A percentile compares a stretch with the other conserved stretches of the same genome.
phyloP scores from a whole-genome alignment of 2,329 filamentous ascomycete species.

The Aciculosporium take region DNA sequence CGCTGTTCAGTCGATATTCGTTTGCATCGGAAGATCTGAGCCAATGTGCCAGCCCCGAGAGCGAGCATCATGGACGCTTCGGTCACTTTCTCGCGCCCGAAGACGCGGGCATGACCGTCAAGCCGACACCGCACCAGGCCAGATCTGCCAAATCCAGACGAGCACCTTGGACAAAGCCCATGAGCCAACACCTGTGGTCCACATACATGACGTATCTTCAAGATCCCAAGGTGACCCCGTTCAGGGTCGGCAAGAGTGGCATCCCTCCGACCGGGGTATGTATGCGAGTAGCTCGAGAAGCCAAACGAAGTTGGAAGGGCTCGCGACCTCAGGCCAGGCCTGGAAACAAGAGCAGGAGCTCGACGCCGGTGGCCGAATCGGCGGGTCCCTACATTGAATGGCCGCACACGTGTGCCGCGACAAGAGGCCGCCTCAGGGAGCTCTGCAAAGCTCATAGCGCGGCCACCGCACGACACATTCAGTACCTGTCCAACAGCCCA shows the following conservation, averaged over 20 bases:
- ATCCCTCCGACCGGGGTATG: constrained; percentile 53
- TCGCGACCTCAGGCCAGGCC: constrained; percentile 27
- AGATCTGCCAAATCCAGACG: constrained; percentile 26
- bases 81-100: constrained; percentile 14
- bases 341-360: constrained; percentile 34
- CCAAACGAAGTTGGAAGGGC: constrained; percentile 53
- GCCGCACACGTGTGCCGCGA: constrained; percentile 50
- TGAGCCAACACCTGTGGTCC: constrained; percentile 52
- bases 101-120: constrained; percentile 20
- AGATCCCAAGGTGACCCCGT: constrained; percentile 53
- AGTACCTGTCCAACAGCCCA: constrained; percentile 37
- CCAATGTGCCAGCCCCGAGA: constrained; percentile 37
- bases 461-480: constrained; percentile 27
- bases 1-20: constrained; percentile 42
- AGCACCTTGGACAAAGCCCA: constrained; percentile 48
- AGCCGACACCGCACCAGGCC: constrained; percentile 6
- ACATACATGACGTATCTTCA: constrained; percentile 51
- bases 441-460: constrained; percentile 43
- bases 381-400: constrained; percentile 40
- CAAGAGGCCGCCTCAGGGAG: constrained; percentile 46
- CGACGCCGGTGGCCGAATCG: constrained; percentile 37
- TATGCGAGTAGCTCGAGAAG: constrained; percentile 48
- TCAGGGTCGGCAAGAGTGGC: constrained; percentile 47
- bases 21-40: constrained; percentile 39
- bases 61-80: constrained; percentile 14